A percentile compares a stretch with the other conserved stretches of the same genome.
phyloP scores from a whole-genome alignment of 805 yeast genomes.

The Starmerella riodocensis region DNA sequence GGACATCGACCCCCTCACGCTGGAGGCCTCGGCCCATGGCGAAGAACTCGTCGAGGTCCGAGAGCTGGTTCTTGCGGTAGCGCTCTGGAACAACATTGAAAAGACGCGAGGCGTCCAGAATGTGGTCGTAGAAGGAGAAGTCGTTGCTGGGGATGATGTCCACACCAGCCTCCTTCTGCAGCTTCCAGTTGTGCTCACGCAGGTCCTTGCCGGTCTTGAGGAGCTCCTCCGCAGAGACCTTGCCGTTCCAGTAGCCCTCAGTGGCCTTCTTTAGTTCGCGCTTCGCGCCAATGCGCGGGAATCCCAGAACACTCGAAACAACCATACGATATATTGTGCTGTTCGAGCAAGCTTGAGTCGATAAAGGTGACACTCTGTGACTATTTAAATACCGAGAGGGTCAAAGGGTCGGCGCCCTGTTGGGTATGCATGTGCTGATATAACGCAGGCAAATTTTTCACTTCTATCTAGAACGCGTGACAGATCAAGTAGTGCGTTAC shows the following conservation, averaged over 20 bases:
- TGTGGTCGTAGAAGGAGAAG: conserved; percentile 96
- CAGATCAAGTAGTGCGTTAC: conserved; percentile 2
- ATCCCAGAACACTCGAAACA: conserved; percentile 93
- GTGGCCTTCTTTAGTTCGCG: conserved; percentile 98
- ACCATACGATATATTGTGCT: conserved; percentile 48
- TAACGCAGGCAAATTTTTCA: conserved; percentile 18
- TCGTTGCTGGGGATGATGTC: conserved; percentile 95
- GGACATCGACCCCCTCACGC: conserved; percentile 93
- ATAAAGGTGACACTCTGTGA: too few relatives aligned
- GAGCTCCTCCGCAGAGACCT: conserved; percentile 74
- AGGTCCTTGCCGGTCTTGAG: conserved; percentile 87
- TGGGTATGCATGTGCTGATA: conserved; percentile 13
- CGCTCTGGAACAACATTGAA: conserved; percentile 96
- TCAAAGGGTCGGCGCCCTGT: neutral
- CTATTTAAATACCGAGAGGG: conserved; percentile 7
- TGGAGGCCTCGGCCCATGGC: conserved; percentile 99
- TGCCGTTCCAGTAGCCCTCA: conserved; percentile 98
- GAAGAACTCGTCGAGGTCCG: conserved; percentile 81
- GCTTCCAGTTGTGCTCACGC: conserved; percentile 94
- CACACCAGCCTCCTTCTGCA: conserved; percentile 94
- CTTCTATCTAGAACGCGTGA: conserved; percentile 1
- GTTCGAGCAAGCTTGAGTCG: neutral
- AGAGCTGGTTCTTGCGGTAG: conserved; percentile 81
- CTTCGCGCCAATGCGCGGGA: conserved; percentile 99
- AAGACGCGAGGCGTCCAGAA: conserved; percentile 77